Evolutionary conservation across 345 rosid species (phyloP).

Genomic region (Dimocarpus longan): DNA sequence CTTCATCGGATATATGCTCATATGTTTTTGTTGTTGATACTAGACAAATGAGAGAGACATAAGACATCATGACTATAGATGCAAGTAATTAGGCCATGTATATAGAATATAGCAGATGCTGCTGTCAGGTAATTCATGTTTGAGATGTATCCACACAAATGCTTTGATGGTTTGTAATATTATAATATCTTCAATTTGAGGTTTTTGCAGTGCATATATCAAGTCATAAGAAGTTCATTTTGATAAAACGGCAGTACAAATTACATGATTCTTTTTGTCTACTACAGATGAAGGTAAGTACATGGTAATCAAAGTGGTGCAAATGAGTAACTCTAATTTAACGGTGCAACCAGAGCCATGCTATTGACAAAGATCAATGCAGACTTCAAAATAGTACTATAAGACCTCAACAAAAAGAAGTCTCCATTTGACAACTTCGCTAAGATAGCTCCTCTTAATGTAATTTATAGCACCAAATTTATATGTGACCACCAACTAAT

Average conservation of each 20-base stretch:
- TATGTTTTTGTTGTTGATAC: neutral
- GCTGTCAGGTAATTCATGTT: neutral
- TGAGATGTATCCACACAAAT: neutral
- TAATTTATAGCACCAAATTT: too few relatives aligned
- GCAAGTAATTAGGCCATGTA: neutral
- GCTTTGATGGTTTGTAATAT: neutral
- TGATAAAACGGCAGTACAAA: neutral
- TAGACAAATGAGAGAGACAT: neutral
- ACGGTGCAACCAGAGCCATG: too few relatives aligned
- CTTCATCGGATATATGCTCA: neutral
- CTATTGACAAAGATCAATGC: too few relatives aligned
- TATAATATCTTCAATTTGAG: too few relatives aligned
- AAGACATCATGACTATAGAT: too few relatives aligned
- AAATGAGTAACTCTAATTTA: neutral
- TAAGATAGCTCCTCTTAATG: neutral
- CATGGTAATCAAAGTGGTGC: constrained; percentile 6
- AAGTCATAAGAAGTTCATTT: too few relatives aligned
- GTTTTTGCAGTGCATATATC: too few relatives aligned
- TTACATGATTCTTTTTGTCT: neutral
- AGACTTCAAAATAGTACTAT: too few relatives aligned
- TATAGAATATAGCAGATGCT: neutral
- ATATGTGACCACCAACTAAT: neutral
- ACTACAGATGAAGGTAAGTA: constrained; percentile 18
- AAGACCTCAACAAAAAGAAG: too few relatives aligned
- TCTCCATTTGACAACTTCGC: too few relatives aligned